Evolutionary conservation across 73 alveolate species (phyloP).

Genomic region (Breviolum minutum): DNA sequence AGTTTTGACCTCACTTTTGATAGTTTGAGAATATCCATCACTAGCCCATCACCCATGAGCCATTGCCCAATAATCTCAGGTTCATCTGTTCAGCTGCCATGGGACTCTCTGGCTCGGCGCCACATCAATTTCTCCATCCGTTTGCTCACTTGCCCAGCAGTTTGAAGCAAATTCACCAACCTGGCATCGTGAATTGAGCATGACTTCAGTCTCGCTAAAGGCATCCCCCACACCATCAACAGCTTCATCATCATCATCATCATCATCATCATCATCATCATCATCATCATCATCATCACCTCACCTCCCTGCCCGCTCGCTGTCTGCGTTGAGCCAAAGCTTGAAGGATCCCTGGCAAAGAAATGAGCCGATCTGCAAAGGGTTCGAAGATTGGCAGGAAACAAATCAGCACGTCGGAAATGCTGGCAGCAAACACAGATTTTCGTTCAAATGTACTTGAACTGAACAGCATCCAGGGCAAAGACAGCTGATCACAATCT

Average conservation of each 20-base stretch:
- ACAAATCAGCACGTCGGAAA: no score
- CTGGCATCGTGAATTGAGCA: neutral
- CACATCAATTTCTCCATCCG: constrained; percentile 20
- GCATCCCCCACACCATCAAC: no score
- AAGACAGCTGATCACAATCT: no score
- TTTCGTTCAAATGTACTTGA: no score
- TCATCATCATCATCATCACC: neutral
- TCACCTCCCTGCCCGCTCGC: constrained; percentile 66
- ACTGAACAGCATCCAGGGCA: no score
- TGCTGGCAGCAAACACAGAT: no score
- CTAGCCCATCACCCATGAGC: no score
- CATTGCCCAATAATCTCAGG: no score
- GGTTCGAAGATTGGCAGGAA: neutral
- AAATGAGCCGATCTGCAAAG: neutral
- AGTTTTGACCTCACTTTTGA: no score
- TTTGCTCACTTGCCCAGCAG: constrained; percentile 26
- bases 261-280: neutral
- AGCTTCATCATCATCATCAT: neutral
- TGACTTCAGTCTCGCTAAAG: neutral
- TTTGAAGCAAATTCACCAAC: constrained; percentile 53
- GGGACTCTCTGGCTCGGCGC: constrained; percentile 49
- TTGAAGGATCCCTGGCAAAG: constrained; percentile 62
- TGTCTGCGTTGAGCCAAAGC: constrained; percentile 48
- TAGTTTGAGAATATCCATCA: no score
- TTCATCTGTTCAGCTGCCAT: neutral